Base-by-base conservation (phyloP, 352 stramenopile genomes). In the Peronospora farinosa region DNA sequence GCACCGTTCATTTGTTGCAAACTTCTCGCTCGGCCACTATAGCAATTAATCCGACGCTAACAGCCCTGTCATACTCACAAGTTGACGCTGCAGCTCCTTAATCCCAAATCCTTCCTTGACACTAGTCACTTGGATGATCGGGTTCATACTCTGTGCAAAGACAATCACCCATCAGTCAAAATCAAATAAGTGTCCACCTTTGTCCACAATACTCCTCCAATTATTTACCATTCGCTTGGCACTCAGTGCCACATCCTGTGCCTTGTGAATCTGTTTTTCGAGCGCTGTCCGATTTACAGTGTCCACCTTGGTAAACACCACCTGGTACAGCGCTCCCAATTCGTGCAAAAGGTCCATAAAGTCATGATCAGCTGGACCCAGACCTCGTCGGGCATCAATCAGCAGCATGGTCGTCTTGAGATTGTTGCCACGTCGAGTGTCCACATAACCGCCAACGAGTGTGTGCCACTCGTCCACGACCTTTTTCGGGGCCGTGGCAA, bases 221-320 rank as follows among this genome's bases (percentile, higher is more conserved):
- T 5, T 46, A 6, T 21, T 17, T 32, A 86, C 74, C 62, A 89
- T 77, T 33, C 78, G 65, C 25, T 81, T 65, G 3, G 76, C 65
- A 42, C 51, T 66, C 15, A 72, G 33, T 3, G 73, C 73, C 25
- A 76, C 60, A 0, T 77, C 49, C 19, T 78, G 66, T 11, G 75
- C 78, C 28, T 78, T 75, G 7, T 72, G 30, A 17, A 89, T 69
- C 38, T 77, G 43, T 43, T 69, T 72, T 37, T 73, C 67, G 28
- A 89, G 47, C 15, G 81, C 73, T 0, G 40, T 52, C 7, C 61
- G 46, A 12, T 67, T 72, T 38, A 83, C 65, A 9, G 77, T 49
- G 58, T 97, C 88, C 8, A 74, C 80, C 60, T 97, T 97, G 10
- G 88, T 97, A 47, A 97, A 84, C 27, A 97, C 82, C 17, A 96